Conservation (phyloP, 768 basidiomycete genomes). For the Leccinum boreale region DNA sequence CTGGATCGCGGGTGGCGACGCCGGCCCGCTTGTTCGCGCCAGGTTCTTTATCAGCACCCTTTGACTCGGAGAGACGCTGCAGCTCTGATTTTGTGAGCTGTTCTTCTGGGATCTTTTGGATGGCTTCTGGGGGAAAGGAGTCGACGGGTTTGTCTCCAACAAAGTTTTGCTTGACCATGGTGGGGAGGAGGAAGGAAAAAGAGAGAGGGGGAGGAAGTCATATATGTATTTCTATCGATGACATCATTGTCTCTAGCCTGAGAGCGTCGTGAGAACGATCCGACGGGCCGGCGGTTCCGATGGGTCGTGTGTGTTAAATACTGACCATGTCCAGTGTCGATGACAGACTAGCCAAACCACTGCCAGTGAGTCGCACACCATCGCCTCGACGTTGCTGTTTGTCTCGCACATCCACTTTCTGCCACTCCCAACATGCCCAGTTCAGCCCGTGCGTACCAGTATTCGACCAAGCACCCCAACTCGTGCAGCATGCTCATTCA, state of each 20-base stretch:
- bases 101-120: conserved; percentile 20
- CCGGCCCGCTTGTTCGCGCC: conserved; percentile 25
- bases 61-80: too few species aligned
- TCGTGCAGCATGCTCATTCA: conserved; percentile 1
- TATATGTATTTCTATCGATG: neutral
- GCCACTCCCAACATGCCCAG: neutral
- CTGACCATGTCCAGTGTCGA: neutral
- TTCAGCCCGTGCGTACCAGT: conserved; percentile 3
- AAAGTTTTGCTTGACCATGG: conserved; percentile 24
- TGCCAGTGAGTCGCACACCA: neutral
- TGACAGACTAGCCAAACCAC: neutral
- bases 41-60: too few species aligned
- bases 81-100: too few species aligned
- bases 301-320: neutral
- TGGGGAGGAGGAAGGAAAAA: neutral
- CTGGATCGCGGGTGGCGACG: conserved; percentile 24
- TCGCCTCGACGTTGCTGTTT: neutral
- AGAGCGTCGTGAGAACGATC: too few species aligned
- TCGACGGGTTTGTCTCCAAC: conserved; percentile 28
- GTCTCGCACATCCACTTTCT: neutral
- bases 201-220: too few species aligned
- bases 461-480: neutral
- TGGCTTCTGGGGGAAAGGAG: conserved; percentile 16
- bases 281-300: too few species aligned
- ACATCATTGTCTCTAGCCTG: conserved; percentile 8